Base-by-base conservation (phyloP, 176 grass and related monocot species). In the Aegilops umbellulata region DNA sequence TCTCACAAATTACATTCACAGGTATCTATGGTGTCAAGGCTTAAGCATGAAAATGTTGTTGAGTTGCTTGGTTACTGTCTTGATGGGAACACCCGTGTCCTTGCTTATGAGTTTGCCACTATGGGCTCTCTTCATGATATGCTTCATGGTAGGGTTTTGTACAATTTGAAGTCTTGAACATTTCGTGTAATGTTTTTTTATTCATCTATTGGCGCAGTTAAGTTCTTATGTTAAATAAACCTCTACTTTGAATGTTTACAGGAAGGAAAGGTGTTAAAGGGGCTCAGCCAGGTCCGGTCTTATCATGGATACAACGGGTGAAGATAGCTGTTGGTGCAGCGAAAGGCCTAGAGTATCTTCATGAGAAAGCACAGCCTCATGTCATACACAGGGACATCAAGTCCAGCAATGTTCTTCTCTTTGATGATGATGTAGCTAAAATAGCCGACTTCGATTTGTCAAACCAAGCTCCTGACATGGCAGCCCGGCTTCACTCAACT, bases 71-170 rank as follows among this genome's bases (percentile, higher is more conserved):
- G 93, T 86, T 95, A 95, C 71, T 92, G 88, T 73, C 29, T 92
- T 69, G 93, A 95, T 30, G 93, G 93, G 41, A 69, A 34, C 46
- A 86, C 92, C 20, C 93, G 93, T 20, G 61, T 95, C 46, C 86
- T 95, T 84, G 86, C 93, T 71, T 95, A 92, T 63, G 93, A 95
- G 46, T 95, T 92, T 74, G 93, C 93, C 80, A 95, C 93, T 30
- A 95, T 92, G 90, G 93, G 93, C 13, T 95, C 93, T 73, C 90
- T 95, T 74, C 93, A 95, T 92, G 93, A 95, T 78, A 95, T 95
- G 80, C 93, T 95, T 84, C 93, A 95, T 78, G 93, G 93, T 95
- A 95, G 17, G 69, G 3, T 58, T 51, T 85, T 90, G 78, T 60
- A 61, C 81, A 82, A 78, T 20, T 76, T 30, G 44, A 22, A 53